Base-by-base conservation (phyloP, 208 protist species). In the Herpetomonas samuelpessoai region DNA sequence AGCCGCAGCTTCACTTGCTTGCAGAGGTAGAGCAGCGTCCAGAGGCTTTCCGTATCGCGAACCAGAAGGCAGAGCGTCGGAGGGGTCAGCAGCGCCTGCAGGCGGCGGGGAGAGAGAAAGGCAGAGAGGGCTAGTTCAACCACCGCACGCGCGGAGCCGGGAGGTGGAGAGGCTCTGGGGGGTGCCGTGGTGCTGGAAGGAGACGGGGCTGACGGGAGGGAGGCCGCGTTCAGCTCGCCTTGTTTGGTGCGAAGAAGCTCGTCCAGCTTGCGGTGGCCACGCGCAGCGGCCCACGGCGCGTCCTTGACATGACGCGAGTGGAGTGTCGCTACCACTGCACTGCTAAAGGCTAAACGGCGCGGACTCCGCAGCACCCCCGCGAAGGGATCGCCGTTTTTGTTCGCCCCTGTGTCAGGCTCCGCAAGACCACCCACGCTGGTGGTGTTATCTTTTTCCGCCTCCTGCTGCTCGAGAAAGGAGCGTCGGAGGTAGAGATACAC, bases 21-120 rank as follows among this genome's bases (percentile, higher is more conserved):
- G 46, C 21, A 51, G 7, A 66, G 25, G 10, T 58, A 48, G 21
- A 21, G 39, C 14, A 41, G 35, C 14, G 35, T 54, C 62, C 62
- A 68, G 26, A 68, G 38, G 39, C 35, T 56, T 38, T 61, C 51
- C 46, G 61, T 2, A 38, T 68, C 62, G 18, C 62, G 51, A n/a
- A 68, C 24, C 3, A 68, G 12, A 18, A 68, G 50, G 3, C 22
- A n/a, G 14, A 68, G 46, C 2, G 62, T 51, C 0, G 62, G 2
- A 9, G 47, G 16, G 14, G 48, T 50, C 14, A 68, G 30, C 19
- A 68, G 54, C 14, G 2, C 53, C 14, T 21, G 44, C 18, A 64
- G 58, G 7, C 10, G 44, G 21, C 6, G 6, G 3, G 60, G 25
- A 27, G 19, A 24, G 38, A 10, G 3, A 31, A 38, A 18, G 38